Conservation (phyloP, 2,329 filamentous ascomycete species). For the Trichoderma sp. region DNA sequence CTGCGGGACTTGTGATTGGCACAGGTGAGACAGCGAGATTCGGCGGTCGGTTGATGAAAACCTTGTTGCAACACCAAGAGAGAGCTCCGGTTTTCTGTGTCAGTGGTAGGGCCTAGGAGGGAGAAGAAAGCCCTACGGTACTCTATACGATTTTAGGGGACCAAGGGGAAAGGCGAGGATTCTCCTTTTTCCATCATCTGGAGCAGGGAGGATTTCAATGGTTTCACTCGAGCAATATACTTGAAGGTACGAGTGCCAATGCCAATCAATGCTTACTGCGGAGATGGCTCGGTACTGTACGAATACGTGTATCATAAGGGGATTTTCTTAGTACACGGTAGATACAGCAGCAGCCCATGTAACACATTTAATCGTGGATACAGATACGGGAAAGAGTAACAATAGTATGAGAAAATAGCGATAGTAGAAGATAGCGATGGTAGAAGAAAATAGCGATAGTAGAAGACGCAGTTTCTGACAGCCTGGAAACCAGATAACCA, state of each 20-base stretch:
- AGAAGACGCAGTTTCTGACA: no score
- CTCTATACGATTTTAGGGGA: not conserved
- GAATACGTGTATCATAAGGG: not conserved
- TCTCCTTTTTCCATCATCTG: not conserved
- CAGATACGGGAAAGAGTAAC: not conserved
- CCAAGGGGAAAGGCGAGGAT: not conserved
- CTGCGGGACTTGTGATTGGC: constrained; percentile 1
- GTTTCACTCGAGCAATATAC: not conserved
- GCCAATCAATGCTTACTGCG: not conserved
- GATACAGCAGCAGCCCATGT: no score
- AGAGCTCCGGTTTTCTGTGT: not conserved
- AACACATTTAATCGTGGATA: no score
- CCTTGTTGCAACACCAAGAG: constrained; percentile 3
- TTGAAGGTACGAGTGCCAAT: not conserved
- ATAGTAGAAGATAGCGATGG: not conserved
- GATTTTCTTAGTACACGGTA: not conserved
- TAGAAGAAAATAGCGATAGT: no score
- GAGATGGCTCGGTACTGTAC: not conserved
- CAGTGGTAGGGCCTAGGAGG: not conserved
- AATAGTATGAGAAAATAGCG: no score
- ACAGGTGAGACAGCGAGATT: constrained; percentile 6
- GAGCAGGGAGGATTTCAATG: not conserved
- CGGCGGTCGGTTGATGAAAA: constrained; percentile 11
- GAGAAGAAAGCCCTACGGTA: not conserved
- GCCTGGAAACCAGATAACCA: no score